A percentile compares a stretch with the other conserved stretches of the same genome.
Evolutionary conservation across 306 rosid species (phyloP).

Genomic region (Mimosa pudica): DNA sequence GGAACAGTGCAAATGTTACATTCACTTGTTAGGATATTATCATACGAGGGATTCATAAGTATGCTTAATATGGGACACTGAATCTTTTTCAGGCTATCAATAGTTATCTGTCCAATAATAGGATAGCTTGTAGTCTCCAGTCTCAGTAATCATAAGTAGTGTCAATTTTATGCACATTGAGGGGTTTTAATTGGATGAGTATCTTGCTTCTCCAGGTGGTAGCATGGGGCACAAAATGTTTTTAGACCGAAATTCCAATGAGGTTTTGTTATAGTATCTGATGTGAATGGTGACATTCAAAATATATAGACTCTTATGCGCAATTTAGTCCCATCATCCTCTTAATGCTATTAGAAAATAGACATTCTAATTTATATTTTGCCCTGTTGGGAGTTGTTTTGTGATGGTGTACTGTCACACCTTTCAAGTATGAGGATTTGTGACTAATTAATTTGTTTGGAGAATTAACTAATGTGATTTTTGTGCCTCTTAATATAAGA

Average conservation of each 20-base stretch:
- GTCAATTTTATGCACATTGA: background rate
- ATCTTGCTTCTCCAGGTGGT: background rate
- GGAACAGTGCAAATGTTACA: background rate
- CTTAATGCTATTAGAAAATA: background rate
- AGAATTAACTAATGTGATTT: background rate
- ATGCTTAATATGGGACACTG: background rate
- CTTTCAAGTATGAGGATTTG: background rate
- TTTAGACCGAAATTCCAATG: background rate
- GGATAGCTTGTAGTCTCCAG: background rate
- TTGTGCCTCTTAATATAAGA: background rate
- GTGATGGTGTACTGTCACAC: background rate
- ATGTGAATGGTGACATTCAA: background rate
- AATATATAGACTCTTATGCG: conserved; percentile 2
- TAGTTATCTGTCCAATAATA: background rate
- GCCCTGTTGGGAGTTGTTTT: background rate
- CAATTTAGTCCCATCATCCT: conserved; percentile 10
- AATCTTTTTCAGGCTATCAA: background rate
- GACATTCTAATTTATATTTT: background rate
- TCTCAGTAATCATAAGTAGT: conserved; percentile 1
- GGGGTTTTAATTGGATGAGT: background rate
- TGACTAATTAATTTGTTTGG: background rate
- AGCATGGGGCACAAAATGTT: conserved; percentile 1
- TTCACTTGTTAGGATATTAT: conserved; percentile 3
- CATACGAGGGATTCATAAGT: background rate
- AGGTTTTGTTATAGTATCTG: background rate